Evolutionary conservation across 352 stramenopile species (phyloP).

Genomic region (Globisporangium solare): DNA sequence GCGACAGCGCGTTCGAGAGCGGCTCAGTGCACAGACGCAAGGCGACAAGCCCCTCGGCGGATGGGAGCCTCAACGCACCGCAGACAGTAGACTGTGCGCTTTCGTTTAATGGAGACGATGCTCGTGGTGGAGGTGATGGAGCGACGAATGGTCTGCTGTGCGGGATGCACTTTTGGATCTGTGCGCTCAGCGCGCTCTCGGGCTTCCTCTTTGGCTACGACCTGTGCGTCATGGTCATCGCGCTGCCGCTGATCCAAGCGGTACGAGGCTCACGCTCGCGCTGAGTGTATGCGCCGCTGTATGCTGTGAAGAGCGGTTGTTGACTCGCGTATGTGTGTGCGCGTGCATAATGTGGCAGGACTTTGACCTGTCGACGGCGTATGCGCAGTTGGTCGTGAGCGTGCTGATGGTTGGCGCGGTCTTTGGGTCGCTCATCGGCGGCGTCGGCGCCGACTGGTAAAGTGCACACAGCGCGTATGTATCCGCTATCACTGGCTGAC

Average conservation of each 20-base stretch:
- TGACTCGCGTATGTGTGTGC: not conserved
- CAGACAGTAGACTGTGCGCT: not conserved
- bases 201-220: conserved; percentile 77
- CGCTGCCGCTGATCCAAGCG: conserved; percentile 57
- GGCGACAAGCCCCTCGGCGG: no score
- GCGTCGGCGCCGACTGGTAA: conserved; percentile 50
- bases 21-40: no score
- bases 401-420: conserved; percentile 67
- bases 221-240: conserved; percentile 72
- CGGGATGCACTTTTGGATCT: conserved; percentile 42
- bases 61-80: not conserved
- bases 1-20: not conserved
- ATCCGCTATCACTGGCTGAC: not conserved
- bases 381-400: conserved; percentile 56
- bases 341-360: conserved; percentile 17
- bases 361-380: conserved; percentile 46
- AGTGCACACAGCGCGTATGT: not conserved
- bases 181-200: conserved; percentile 57
- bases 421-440: conserved; percentile 50
- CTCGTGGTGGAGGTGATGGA: not conserved
- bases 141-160: not conserved
- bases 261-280: conserved; percentile 6
- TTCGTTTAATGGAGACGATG: not conserved
- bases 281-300: no score
- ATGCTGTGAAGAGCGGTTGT: not conserved